These are phyloP conservation scores for Amanita molliuscula DNA, from an alignment of 768 basidiomycete genomes.

Conservation along the genomic window DNA sequence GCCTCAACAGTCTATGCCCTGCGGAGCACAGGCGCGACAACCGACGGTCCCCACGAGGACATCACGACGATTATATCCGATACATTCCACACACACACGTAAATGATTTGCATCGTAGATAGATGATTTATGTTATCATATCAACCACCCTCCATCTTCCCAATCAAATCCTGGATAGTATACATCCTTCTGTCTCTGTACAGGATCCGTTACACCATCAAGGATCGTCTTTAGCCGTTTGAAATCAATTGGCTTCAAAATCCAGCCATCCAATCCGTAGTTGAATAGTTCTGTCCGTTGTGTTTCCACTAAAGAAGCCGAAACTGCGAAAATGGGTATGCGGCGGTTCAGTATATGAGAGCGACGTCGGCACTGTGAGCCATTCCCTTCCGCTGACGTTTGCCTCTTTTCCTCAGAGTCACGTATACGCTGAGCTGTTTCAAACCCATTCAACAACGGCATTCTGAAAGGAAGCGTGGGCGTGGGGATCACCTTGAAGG, in stretches of 20 bases:
- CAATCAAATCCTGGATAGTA: conserved; percentile 44
- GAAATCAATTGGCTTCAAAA: conserved; percentile 77
- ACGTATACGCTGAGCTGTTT: conserved; percentile 59
- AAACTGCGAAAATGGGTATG: conserved; percentile 76
- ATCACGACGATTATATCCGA: background rate
- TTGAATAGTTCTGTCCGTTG: conserved; percentile 43
- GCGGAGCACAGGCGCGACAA: background rate
- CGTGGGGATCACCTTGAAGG: background rate
- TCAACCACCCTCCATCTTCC: conserved; percentile 58
- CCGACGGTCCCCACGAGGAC: background rate
- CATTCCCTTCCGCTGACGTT: background rate
- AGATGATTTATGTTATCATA: background rate
- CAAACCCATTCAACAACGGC: conserved; percentile 71
- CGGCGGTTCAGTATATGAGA: conserved; percentile 48
- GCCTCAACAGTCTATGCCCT: background rate
- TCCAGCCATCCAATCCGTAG: conserved; percentile 71
- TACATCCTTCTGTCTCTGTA: conserved; percentile 39
- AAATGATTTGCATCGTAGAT: background rate
- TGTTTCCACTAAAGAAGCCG: conserved; percentile 54
- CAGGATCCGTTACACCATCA: conserved; percentile 43
- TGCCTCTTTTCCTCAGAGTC: conserved; percentile 47
- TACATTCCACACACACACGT: background rate
- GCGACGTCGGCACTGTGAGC: conserved; percentile 17
- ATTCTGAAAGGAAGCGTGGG: conserved; percentile 32
- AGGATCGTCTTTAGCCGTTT: conserved; percentile 50